Base-by-base conservation (phyloP, 371 early-diverging fungal species). In the Apophysomyces elegans region DNA sequence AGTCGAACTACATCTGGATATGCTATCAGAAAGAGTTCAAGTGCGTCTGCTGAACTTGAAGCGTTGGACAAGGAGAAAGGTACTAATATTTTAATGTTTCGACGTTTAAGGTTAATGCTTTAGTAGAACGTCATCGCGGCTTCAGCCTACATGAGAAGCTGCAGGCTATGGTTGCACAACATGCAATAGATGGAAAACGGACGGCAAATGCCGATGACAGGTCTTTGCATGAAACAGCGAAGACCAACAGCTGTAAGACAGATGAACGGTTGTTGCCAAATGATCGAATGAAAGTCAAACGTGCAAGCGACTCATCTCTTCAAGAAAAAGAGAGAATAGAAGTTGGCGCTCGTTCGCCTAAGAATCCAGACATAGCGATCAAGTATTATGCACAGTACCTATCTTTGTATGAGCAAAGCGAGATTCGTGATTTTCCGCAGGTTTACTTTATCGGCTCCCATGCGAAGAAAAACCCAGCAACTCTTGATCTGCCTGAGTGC, bases 401-500 rank as follows among this genome's bases (percentile, higher is more conserved):
- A 18, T 93, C 90, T 38, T 67, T 83, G 7, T 90, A 87, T 63
- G 97, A 96, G 72, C 90, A 90, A 54, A 76, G 78, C 1, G 97
- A 96, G 76, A 91, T 96, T 43, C 76, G 87, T 4, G 82, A 84
- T 8, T 96, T 79, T 62, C 83, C 86, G 1, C 87, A 91, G 36
- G 81, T 97, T 18, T 95, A 94, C 70, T 97, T 91, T 73, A 85
- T 90, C 46, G 95, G 96, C 26, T 88, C 81, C 32, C 85, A 86
- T 58, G 81, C 85, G 1, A 74, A 82, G 38, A 87, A 87, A 62
- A 64, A 67, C 26, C 73, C 78, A 14, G 79, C 84, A 0, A 82
- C 77, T 45, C 72, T 78, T 3, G 86, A 86, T 26, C 67, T 77
- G 8, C 64, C 82, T 4, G 78, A 75, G 5, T 68, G 77, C 36